phyloP scores from a whole-genome alignment of 2,329 filamentous ascomycete genomes.

The Blastomyces parvus region DNA sequence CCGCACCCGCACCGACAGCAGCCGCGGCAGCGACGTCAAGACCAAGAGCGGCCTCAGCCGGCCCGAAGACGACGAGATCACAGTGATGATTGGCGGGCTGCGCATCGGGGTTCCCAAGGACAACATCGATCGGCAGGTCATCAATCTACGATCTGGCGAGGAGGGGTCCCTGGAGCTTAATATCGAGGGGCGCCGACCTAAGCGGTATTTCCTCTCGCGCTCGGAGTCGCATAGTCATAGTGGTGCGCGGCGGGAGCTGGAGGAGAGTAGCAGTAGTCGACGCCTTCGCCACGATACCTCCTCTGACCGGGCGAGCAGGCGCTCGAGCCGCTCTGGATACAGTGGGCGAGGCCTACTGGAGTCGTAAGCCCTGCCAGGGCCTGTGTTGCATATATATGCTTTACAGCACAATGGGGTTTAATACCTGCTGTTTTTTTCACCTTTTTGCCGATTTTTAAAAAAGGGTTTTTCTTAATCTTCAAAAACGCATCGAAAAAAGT shows the following conservation, averaged over 20 bases:
- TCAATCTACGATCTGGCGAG: constrained; percentile 32
- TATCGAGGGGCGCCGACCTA: constrained; percentile 27
- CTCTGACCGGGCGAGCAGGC: constrained; percentile 30
- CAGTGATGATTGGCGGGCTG: constrained; percentile 33
- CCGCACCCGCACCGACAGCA: constrained; percentile 33
- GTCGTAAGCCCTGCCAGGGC: constrained; percentile 5
- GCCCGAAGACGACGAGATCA: constrained; percentile 30
- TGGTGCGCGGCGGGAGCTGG: constrained; percentile 25
- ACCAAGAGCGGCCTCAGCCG: constrained; percentile 29
- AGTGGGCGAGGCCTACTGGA: constrained; percentile 21
- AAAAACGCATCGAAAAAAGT: too few species aligned
- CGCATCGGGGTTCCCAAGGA: constrained; percentile 32
- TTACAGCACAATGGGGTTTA: too few species aligned
- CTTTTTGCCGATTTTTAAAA: too few species aligned
- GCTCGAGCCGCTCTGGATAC: constrained; percentile 32
- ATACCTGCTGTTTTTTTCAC: too few species aligned
- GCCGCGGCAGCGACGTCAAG: constrained; percentile 30
- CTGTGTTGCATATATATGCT: too few species aligned
- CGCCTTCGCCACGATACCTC: constrained; percentile 27
- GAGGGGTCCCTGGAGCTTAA: constrained; percentile 31
- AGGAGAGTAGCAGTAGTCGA: constrained; percentile 27
- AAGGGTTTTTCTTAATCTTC: too few species aligned
- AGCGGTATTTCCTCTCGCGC: constrained; percentile 28
- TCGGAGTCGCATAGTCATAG: constrained; percentile 31
- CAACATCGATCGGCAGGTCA: constrained; percentile 29